Conservation (phyloP, 768 basidiomycete species). For the Psilocybe azurescens region DNA sequence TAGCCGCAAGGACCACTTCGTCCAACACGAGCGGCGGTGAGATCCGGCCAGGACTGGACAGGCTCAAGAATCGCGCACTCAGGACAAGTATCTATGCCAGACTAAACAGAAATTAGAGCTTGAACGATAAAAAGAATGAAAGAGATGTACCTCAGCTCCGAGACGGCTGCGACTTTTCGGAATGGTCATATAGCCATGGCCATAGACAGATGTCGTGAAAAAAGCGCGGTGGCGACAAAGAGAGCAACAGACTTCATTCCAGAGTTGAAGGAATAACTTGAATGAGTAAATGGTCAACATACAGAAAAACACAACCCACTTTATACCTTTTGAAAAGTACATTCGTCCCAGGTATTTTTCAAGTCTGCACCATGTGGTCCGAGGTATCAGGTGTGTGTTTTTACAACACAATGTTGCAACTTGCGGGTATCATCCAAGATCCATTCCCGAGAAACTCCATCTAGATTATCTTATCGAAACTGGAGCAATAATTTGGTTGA, state of each 20-base stretch:
- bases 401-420: not conserved
- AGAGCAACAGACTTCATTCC: constrained; percentile 1
- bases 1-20: constrained; percentile 11
- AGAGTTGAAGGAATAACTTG: not conserved
- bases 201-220: constrained; percentile 6
- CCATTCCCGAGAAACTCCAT: not conserved
- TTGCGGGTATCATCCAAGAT: not conserved
- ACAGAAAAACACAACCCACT: not conserved
- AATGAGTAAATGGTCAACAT: not conserved
- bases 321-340: not conserved
- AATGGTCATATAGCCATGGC: constrained; percentile 9
- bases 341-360: not conserved
- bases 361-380: not conserved
- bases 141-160: constrained; percentile 5
- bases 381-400: not conserved
- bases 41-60: constrained; percentile 5
- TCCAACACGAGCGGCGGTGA: constrained; percentile 2
- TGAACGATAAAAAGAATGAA: not conserved
- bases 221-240: constrained; percentile 1
- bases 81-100: constrained; percentile 8
- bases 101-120: not conserved
- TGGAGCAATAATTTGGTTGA: not conserved
- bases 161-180: constrained; percentile 7
- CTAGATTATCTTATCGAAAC: not conserved
- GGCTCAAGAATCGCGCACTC: constrained; percentile 9